These are phyloP conservation scores for Neofusicoccum sp. DNA, from an alignment of 2,329 filamentous ascomycete species.

Conservation along the genomic window DNA sequence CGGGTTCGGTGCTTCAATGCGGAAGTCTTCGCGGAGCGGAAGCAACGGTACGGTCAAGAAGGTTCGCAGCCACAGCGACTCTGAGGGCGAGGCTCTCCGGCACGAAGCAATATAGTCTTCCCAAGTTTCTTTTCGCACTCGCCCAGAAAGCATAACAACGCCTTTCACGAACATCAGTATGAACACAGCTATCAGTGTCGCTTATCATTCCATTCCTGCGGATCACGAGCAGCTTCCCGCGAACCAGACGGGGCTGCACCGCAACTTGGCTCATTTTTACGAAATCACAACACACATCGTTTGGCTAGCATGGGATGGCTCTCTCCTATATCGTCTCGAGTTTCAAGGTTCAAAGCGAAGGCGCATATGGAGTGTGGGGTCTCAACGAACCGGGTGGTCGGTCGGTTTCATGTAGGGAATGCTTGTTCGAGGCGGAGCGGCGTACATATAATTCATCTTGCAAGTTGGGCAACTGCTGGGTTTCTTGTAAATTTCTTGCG, in stretches of 20 bases:
- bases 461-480: constrained; percentile 10
- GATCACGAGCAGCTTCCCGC: neutral
- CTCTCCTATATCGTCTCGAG: constrained; percentile 14
- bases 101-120: constrained; percentile 13
- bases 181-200: neutral
- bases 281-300: constrained; percentile 5
- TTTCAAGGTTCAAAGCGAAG: constrained; percentile 19
- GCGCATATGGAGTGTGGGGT: constrained; percentile 13
- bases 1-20: constrained; percentile 30
- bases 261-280: constrained; percentile 7
- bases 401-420: constrained; percentile 13
- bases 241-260: neutral
- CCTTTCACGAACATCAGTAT: constrained; percentile 2
- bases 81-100: constrained; percentile 13
- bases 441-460: constrained; percentile 18
- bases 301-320: constrained; percentile 14
- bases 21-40: constrained; percentile 46
- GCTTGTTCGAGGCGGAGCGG: neutral
- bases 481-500: constrained; percentile 9
- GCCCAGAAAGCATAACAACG: neutral
- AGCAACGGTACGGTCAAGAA: constrained; percentile 56
- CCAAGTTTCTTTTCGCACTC: neutral
- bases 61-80: constrained; percentile 32
- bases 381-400: neutral
- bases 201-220: constrained; percentile 3